Evolutionary conservation across 2,329 filamentous ascomycete species (phyloP).

Genomic region (Aspergillus hortae): DNA sequence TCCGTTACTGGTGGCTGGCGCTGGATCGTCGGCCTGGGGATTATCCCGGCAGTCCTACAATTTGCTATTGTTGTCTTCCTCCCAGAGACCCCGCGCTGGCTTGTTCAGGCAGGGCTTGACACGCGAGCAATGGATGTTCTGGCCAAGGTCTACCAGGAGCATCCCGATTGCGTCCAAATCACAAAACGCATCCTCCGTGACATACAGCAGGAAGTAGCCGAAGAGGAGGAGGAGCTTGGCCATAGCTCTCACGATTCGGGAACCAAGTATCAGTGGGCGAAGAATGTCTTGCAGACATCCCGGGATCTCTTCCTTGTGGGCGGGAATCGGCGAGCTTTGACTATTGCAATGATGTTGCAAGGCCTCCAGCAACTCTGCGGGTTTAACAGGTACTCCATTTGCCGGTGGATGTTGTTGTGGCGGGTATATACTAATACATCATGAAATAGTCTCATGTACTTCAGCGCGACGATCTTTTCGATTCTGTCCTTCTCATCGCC

Average conservation of each 20-base stretch:
- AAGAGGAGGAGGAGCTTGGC: conserved; percentile 55
- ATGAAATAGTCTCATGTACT: conserved; percentile 79
- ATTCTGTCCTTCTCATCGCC: conserved; percentile 74
- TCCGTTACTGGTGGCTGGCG: conserved; percentile 68
- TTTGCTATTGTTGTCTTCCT: conserved; percentile 64
- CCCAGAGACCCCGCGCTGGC: conserved; percentile 86
- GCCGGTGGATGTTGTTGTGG: too few relatives aligned
- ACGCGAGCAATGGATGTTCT: conserved; percentile 64
- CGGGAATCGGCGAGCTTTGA: conserved; percentile 64
- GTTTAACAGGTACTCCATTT: conserved; percentile 50
- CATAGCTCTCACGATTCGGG: conserved; percentile 17
- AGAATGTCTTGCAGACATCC: conserved; percentile 23
- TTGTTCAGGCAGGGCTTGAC: conserved; percentile 65
- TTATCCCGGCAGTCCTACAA: conserved; percentile 71
- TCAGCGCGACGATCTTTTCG: conserved; percentile 76
- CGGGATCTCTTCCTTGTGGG: conserved; percentile 35
- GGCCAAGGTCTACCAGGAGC: conserved; percentile 57
- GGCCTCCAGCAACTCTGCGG: conserved; percentile 85
- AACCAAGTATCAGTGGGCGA: conserved; percentile 20
- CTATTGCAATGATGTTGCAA: conserved; percentile 82
- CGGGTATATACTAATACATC: too few relatives aligned
- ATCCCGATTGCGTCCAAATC: conserved; percentile 41
- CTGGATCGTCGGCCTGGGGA: conserved; percentile 87
- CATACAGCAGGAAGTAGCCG: conserved; percentile 71
- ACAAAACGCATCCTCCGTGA: conserved; percentile 61